Conservation (phyloP, 257 asterid genomes). For the Solanum piurae region DNA sequence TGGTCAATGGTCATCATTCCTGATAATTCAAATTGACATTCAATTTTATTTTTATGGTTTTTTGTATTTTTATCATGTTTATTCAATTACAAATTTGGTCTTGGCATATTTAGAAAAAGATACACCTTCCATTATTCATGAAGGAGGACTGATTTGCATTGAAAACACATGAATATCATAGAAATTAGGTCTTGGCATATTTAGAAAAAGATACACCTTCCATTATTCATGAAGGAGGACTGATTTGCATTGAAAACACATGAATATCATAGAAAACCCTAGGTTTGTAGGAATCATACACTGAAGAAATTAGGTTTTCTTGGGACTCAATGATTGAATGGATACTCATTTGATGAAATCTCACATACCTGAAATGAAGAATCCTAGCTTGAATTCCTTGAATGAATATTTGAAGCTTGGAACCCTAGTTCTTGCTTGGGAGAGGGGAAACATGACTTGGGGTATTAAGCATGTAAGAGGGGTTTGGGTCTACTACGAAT, state of each 20-base stretch:
- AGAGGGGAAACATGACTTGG: not conserved
- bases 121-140: too few species aligned
- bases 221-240: not conserved
- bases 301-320: not conserved
- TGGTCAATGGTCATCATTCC: not conserved
- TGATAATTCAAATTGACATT: not conserved
- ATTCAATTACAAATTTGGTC: not conserved
- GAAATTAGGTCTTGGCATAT: too few species aligned
- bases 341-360: not conserved
- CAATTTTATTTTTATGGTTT: not conserved
- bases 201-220: too few species aligned
- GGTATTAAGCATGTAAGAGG: too few species aligned
- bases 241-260: too few species aligned
- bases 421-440: not conserved
- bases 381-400: not conserved
- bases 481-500: not conserved
- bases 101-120: not conserved
- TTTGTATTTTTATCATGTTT: not conserved
- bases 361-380: not conserved
- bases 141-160: too few species aligned
- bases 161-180: too few species aligned
- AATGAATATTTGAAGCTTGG: not conserved
- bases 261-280: too few species aligned
- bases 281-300: not conserved
- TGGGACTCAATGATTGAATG: not conserved